These are phyloP conservation scores for Barnettozyma californica DNA, from an alignment of 805 yeast species.

Conservation along the genomic window DNA sequence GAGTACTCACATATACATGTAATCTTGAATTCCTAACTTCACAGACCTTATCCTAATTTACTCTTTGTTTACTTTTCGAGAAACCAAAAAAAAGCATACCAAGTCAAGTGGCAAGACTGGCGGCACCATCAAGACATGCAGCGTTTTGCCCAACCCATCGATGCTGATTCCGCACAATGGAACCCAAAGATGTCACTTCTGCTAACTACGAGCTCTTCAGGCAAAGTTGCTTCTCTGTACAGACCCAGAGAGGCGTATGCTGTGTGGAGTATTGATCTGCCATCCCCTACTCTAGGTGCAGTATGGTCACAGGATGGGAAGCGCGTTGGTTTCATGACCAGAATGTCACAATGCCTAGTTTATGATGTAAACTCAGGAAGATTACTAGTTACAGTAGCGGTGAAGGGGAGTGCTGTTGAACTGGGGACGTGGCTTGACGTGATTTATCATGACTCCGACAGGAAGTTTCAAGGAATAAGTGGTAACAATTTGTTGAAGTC, in stretches of 20 bases:
- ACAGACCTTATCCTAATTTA: background rate
- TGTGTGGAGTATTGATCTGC: slow-evolving; percentile 36
- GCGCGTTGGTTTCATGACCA: slow-evolving; percentile 40
- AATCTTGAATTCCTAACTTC: background rate
- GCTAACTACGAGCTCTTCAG: slow-evolving; percentile 36
- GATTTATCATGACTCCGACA: background rate
- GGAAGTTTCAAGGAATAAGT: slow-evolving; percentile 24
- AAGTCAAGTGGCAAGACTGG: background rate
- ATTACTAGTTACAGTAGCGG: slow-evolving; percentile 23
- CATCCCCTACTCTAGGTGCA: slow-evolving; percentile 8
- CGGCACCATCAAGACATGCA: background rate
- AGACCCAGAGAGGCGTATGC: slow-evolving; percentile 25
- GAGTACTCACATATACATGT: background rate
- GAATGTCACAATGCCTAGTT: slow-evolving; percentile 37
- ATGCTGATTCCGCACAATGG: slow-evolving; percentile 22
- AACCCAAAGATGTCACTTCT: slow-evolving; percentile 52
- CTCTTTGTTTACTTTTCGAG: background rate
- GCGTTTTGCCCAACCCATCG: slow-evolving; percentile 6
- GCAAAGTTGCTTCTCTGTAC: slow-evolving; percentile 44
- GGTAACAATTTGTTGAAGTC: slow-evolving; percentile 27
- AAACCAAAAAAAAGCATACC: background rate
- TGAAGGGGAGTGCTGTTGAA: slow-evolving; percentile 7
- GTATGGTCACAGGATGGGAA: slow-evolving; percentile 37
- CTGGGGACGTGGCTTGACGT: slow-evolving; percentile 15
- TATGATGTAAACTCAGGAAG: slow-evolving; percentile 44